Evolutionary conservation across 306 rosid species (phyloP).

Genomic region (Rosa lucieae): DNA sequence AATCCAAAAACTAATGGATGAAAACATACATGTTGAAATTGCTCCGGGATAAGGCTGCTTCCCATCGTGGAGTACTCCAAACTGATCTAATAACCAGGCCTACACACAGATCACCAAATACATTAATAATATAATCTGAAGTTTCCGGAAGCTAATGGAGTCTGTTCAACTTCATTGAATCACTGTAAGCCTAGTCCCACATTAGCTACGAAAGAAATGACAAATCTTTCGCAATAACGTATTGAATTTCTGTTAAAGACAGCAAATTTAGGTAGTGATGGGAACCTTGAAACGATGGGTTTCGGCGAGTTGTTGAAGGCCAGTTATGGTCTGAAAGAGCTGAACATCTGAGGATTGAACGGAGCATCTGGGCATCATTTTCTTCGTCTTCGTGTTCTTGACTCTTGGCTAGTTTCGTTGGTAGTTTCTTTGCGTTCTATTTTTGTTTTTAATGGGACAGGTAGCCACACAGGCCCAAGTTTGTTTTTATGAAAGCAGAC

Average conservation of each 20-base stretch:
- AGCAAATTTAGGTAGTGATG: neutral
- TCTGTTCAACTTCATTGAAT: neutral
- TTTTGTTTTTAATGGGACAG: neutral
- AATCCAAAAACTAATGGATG: conserved; percentile 15
- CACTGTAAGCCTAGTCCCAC: neutral
- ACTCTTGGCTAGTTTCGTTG: neutral
- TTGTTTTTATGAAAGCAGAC: no score
- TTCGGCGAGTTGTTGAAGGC: conserved; percentile 71
- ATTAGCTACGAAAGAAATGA: neutral
- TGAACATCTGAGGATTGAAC: conserved; percentile 36
- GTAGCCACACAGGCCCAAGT: neutral
- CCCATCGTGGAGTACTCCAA: conserved; percentile 96
- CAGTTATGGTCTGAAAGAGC: conserved; percentile 54
- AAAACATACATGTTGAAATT: conserved; percentile 60
- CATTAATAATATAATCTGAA: neutral
- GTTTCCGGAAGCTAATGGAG: neutral
- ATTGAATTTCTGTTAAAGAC: neutral
- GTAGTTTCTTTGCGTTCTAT: neutral
- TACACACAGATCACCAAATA: conserved; percentile 26
- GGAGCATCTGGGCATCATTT: conserved; percentile 54
- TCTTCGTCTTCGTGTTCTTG: conserved; percentile 2
- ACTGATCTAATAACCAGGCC: conserved; percentile 96
- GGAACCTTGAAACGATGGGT: conserved; percentile 65
- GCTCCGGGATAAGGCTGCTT: conserved; percentile 90
- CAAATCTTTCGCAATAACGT: neutral